Percentiles rank a stretch among this genome's conserved stretches.
These are phyloP conservation scores for Fusarium foetens DNA, from an alignment of 2,329 filamentous ascomycete genomes.

Conservation along the genomic window DNA sequence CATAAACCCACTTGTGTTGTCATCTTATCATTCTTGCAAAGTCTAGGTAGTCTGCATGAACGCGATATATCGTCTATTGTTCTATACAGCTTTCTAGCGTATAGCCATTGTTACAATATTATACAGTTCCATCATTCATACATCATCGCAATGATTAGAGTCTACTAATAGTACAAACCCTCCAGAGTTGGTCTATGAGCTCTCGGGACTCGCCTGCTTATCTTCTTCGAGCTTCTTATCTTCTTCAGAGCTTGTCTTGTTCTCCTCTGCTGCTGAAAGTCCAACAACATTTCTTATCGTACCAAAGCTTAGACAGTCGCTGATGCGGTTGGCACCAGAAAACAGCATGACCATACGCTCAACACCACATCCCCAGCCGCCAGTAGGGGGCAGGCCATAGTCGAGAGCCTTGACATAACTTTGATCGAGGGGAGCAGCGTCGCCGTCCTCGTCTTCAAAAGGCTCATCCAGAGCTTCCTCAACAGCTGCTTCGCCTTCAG, in stretches of 20 bases:
- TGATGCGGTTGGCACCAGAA: constrained; percentile 79
- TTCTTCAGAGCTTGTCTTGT: constrained; percentile 19
- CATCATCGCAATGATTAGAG: constrained; percentile 18
- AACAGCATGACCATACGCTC: constrained; percentile 94
- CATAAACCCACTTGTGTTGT: not conserved
- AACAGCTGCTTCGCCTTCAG: constrained; percentile 4
- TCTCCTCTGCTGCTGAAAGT: constrained; percentile 53
- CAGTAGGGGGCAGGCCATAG: constrained; percentile 92
- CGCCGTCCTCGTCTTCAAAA: constrained; percentile 54
- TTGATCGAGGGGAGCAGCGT: constrained; percentile 71
- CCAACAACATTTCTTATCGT: constrained; percentile 76
- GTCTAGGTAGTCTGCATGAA: not conserved
- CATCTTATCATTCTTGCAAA: not conserved
- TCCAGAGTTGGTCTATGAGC: not conserved
- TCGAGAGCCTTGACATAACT: constrained; percentile 86
- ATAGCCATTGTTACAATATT: constrained; percentile 37
- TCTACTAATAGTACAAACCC: not conserved
- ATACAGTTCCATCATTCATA: constrained; percentile 41
- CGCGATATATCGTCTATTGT: not conserved
- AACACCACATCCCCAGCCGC: constrained; percentile 94
- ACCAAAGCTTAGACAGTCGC: constrained; percentile 89
- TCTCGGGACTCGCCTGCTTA: constrained; percentile 26
- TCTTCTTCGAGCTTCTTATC: constrained; percentile 37
- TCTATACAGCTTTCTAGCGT: constrained; percentile 23
- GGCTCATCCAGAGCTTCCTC: constrained; percentile 16